A percentile compares a stretch with the other conserved stretches of the same genome.
Conservation (phyloP, 345 rosid genomes). For the Gossypium rotundifolium region DNA sequence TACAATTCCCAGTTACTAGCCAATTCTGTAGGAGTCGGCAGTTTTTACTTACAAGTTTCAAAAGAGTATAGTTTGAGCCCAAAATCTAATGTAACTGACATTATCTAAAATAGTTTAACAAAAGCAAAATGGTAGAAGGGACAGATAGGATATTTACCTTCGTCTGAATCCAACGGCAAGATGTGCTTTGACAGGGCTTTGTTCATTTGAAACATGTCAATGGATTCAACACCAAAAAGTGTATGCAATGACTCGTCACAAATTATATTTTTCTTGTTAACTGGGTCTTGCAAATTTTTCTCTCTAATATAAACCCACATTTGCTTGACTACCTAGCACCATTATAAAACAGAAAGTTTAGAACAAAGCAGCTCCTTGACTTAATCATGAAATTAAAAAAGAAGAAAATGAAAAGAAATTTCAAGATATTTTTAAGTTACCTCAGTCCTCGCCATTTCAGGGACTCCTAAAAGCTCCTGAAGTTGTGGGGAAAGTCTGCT, state of each 20-base stretch:
- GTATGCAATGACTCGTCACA: slow-evolving; percentile 42
- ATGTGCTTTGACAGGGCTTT: slow-evolving; percentile 52
- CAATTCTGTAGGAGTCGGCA: not conserved
- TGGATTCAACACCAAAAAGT: slow-evolving; percentile 38
- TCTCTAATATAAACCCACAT: slow-evolving; percentile 49
- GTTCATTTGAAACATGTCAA: slow-evolving; percentile 63
- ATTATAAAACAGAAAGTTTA: slow-evolving; percentile 11
- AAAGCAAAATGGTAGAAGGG: not conserved
- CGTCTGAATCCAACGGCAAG: slow-evolving; percentile 39
- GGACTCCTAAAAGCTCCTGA: slow-evolving; percentile 15
- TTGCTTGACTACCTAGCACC: slow-evolving; percentile 54
- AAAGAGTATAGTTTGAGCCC: not conserved
- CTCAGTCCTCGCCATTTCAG: slow-evolving; percentile 6
- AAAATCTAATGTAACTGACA: too few relatives aligned
- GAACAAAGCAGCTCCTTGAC: slow-evolving; percentile 2
- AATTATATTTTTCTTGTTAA: slow-evolving; percentile 39
- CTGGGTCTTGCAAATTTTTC: slow-evolving; percentile 55
- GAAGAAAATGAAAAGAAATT: not conserved
- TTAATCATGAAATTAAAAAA: not conserved
- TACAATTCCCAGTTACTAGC: not conserved
- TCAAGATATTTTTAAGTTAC: not conserved
- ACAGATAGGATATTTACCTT: slow-evolving; percentile 20
- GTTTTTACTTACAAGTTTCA: not conserved
- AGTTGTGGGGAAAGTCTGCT: slow-evolving; percentile 45
- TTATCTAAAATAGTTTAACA: not conserved